Evolutionary conservation across 805 yeast species (phyloP), one percentile per base, ranked within the genome.

Genomic region (Suhomyces sp.): DNA sequence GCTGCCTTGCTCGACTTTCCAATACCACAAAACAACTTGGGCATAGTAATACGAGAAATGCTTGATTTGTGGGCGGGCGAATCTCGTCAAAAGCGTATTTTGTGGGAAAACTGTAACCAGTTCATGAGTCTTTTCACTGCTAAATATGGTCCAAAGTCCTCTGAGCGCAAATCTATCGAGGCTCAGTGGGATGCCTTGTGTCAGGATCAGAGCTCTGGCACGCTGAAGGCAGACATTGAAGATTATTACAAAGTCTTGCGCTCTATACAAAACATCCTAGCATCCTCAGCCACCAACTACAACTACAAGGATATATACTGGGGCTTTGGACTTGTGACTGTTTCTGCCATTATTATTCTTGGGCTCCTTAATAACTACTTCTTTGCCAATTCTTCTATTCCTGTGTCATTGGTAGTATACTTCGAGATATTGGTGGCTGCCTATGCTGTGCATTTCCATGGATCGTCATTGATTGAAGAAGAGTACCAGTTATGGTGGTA

Each of bases 401-500:
- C 47, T 13, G 27, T n/a, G 12, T 10, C 22, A 9, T 27, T 48
- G 12, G 25, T 49, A 12, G 3, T 44, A 17, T 49, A 43, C 33
- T 59, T 54, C 44, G 44, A 51, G 10, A 45, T 73, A 0, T 77
- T 84, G 49, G 79, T 85, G 2, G 35, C 75, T 0, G 13, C 63
- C 2, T 75, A 69, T 57, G 77, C 89, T 0, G 77, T 86, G 57
- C 89, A 92, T 70, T 97, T 92, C 9, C 89, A 96, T 54, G 92
- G 97, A 24, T 73, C 78, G 4, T 73, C 78, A 3, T 75, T 92
- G 52, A 87, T 94, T 15, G 99, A 94, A 62, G 99, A 94, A 66
- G 99, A 94, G 63, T 96, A 94, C 63, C 97, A 92, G 63, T 67
- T 92, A 15, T 94, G 99, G 99, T 94, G 96, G 89, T 87, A 67